Conservation (phyloP, 345 rosid genomes). For the Sisymbrium irio region DNA sequence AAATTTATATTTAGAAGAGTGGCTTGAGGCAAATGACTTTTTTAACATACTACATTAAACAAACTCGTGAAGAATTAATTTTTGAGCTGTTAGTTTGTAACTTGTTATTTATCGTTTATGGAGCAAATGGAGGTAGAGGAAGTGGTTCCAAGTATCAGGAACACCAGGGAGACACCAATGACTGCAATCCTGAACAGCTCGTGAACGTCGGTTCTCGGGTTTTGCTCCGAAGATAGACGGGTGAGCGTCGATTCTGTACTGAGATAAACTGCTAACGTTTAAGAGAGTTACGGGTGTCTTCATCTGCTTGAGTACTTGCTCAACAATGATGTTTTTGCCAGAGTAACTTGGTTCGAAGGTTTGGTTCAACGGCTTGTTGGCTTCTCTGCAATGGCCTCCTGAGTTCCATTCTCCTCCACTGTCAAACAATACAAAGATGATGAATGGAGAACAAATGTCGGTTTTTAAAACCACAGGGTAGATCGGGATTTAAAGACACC, state of each 20-base stretch:
- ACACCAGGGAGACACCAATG: constrained; percentile 98
- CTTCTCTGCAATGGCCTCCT: constrained; percentile 80
- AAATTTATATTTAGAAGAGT: too few species aligned
- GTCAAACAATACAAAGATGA: constrained; percentile 5
- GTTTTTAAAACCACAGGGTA: neutral
- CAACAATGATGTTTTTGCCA: constrained; percentile 49
- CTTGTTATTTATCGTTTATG: constrained; percentile 16
- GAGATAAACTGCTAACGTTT: constrained; percentile 62
- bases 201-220: constrained; percentile 36
- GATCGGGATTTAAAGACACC: constrained; percentile 39
- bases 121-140: constrained; percentile 60
- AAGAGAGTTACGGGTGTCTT: constrained; percentile 62
- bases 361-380: constrained; percentile 51
- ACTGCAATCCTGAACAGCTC: constrained; percentile 77
- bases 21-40: too few species aligned
- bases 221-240: constrained; percentile 64
- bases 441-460: neutral
- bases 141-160: constrained; percentile 88
- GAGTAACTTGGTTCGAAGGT: constrained; percentile 34
- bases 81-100: neutral
- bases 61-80: neutral
- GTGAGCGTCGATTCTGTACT: constrained; percentile 70
- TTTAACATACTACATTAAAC: too few species aligned
- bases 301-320: constrained; percentile 63
- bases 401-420: constrained; percentile 93